These are phyloP conservation scores for Cydonia oblonga DNA, from an alignment of 331 rosid species.

Conservation along the genomic window DNA sequence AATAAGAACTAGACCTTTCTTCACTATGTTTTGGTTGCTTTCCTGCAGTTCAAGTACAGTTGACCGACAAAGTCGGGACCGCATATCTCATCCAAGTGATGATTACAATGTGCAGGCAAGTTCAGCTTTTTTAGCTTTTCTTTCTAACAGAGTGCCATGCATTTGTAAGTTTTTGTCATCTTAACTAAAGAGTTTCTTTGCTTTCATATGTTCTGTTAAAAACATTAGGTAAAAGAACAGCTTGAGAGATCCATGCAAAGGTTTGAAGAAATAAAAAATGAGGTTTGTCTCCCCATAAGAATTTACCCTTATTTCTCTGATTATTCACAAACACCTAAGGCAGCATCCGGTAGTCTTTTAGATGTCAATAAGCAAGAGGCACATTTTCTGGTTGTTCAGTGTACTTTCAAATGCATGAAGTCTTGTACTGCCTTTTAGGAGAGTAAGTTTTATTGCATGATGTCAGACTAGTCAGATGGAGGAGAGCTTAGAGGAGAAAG, in stretches of 20 bases:
- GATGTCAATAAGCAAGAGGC: not conserved
- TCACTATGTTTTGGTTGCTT: slow-evolving; percentile 2
- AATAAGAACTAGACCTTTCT: not conserved
- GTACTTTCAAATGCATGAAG: not conserved
- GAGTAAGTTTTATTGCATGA: slow-evolving; percentile 16
- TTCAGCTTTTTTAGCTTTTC: slow-evolving; percentile 12
- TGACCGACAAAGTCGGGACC: slow-evolving; percentile 29
- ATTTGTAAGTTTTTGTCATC: not conserved
- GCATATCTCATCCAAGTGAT: slow-evolving; percentile 43
- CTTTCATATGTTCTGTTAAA: not conserved
- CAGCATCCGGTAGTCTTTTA: not conserved
- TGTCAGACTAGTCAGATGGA: slow-evolving; percentile 55
- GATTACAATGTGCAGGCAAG: slow-evolving; percentile 38
- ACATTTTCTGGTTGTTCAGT: not conserved
- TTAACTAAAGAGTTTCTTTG: not conserved
- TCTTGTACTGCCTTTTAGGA: not conserved
- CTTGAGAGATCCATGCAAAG: slow-evolving; percentile 43
- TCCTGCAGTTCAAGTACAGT: slow-evolving; percentile 35
- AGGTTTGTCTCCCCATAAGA: slow-evolving; percentile 44
- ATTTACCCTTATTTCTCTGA: not conserved
- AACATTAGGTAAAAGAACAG: slow-evolving; percentile 47
- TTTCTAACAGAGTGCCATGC: slow-evolving; percentile 3
- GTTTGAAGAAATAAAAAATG: slow-evolving; percentile 50
- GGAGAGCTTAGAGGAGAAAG: slow-evolving; percentile 39
- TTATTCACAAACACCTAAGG: not conserved